Evolutionary conservation across 441 rosid species (phyloP), one percentile per base, ranked within the genome.

Genomic region (Lepidium campestre): DNA sequence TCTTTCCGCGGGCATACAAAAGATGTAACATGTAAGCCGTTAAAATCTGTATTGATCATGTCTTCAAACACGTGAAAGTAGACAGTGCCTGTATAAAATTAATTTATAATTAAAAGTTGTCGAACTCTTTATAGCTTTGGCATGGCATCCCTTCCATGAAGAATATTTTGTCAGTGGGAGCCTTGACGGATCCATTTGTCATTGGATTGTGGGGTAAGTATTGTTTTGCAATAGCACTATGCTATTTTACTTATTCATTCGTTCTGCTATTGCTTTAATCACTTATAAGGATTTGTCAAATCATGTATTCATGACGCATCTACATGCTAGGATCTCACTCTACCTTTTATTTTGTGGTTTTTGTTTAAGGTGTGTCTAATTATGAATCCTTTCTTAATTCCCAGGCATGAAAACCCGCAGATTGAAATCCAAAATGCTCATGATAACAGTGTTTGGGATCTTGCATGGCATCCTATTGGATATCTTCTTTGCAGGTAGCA

Each of bases 81-180:
- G 47, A 58, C 6, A 37, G 23, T 62, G 25, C 45, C 20, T 11
- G 46, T n/a, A 18, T 18, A 47, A 27, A 49, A 20, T 15, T 15
- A 15, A 17, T 15, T 42, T 57, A 39, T 67, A 37, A 67, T 15
- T 42, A 45, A 45, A 66, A 27, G 18, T 53, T 67, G 20, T 31
- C 8, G 0, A 61, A 31, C 6, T 53, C 42, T 54, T 46, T 31
- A 12, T n/a, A 93, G 98, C 92, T 37, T 74, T 91, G 94, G 96
- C 96, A 41, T 94, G 99, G 98, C 99, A 94, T 76, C 99, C 99
- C 55, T 86, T 86, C 75, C 98, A 94, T 77, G 97, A 94, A 79
- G 99, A 94, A 75, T 89, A 88, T 81, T 94, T 91, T 72, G 97
- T 94, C 71, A 91, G 99, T 75, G 98, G 99, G 71, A 91, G 99